Evolutionary conservation across 108 stramenopile species (phyloP).

Genomic region (Epithemia pelagica): DNA sequence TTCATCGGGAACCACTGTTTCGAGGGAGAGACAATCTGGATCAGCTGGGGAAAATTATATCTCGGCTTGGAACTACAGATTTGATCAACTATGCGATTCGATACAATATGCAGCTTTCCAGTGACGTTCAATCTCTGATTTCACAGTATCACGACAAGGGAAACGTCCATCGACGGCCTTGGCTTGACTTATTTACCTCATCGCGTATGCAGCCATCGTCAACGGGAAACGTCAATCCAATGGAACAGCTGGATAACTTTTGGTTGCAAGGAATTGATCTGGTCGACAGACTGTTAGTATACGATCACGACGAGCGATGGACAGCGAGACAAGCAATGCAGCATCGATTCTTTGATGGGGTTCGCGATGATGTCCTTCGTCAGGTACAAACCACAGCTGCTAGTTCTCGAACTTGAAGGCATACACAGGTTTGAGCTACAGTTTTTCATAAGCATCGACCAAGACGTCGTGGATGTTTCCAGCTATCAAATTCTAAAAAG

Average conservation of each 20-base stretch:
- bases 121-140: conserved; percentile 27
- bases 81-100: conserved; percentile 49
- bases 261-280: conserved; percentile 59
- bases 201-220: background rate
- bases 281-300: conserved; percentile 67
- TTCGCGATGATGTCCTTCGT: conserved; percentile 11
- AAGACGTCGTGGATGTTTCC: too few species aligned
- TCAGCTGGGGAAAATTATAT: conserved; percentile 71
- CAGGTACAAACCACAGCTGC: background rate
- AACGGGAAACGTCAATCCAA: background rate
- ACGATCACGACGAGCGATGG: conserved; percentile 70
- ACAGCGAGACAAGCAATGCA: conserved; percentile 80
- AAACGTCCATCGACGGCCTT: background rate
- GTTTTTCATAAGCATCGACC: too few species aligned
- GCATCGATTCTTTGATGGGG: conserved; percentile 79
- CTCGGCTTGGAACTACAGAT: conserved; percentile 65
- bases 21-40: conserved; percentile 77
- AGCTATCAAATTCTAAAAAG: too few species aligned
- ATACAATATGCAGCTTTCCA: conserved; percentile 31
- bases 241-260: background rate
- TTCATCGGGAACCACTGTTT: conserved; percentile 78
- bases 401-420: background rate
- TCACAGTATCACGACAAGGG: conserved; percentile 10
- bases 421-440: too few species aligned
- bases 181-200: background rate